phyloP scores from a whole-genome alignment of 768 basidiomycete genomes.

The Hygrocybe punicea region DNA sequence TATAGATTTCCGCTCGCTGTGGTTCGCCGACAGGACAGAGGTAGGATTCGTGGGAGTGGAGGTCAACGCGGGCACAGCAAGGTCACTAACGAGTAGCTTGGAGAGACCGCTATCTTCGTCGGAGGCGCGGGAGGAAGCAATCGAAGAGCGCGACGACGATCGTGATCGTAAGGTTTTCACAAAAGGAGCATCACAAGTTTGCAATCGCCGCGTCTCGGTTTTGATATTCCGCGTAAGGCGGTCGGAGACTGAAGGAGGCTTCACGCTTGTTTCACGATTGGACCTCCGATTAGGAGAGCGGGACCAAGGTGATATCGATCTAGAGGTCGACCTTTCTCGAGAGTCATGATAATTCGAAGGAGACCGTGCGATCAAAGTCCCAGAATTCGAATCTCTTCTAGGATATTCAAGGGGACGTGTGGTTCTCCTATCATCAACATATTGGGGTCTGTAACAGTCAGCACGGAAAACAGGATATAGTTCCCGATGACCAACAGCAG shows the following conservation, averaged over 20 bases:
- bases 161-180: slow-evolving; percentile 40
- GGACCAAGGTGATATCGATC: slow-evolving; percentile 29
- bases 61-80: neutral
- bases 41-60: neutral
- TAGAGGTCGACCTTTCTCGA: slow-evolving; percentile 31
- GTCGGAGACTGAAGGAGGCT: neutral
- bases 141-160: slow-evolving; percentile 54
- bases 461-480: slow-evolving; percentile 33
- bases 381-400: slow-evolving; percentile 11
- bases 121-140: slow-evolving; percentile 46
- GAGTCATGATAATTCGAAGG: neutral
- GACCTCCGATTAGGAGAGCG: slow-evolving; percentile 13
- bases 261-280: neutral
- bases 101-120: neutral
- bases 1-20: too few relatives aligned
- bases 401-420: slow-evolving; percentile 20
- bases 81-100: neutral
- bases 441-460: slow-evolving; percentile 53
- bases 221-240: neutral
- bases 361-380: neutral
- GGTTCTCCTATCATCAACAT: slow-evolving; percentile 25
- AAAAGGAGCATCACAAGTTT: slow-evolving; percentile 28
- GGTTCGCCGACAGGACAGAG: neutral
- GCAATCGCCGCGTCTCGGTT: neutral
- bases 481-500: slow-evolving; percentile 38